Evolutionary conservation across 495 filamentous ascomycete species (phyloP).

Genomic region (Hyaloscypha bicolor): DNA sequence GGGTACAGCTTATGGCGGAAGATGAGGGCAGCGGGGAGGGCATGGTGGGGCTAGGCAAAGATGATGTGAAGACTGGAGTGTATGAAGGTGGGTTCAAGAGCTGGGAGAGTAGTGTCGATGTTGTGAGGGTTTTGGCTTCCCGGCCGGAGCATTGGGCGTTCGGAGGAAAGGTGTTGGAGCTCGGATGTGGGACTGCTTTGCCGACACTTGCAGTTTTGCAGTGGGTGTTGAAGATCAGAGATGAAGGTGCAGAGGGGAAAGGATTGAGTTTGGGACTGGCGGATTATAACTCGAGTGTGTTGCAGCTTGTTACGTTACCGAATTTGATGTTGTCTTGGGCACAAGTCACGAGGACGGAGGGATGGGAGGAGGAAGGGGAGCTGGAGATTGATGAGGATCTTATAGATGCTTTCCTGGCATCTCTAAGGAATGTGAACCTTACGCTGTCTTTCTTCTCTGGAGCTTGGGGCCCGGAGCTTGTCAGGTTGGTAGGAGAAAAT

Average conservation of each 20-base stretch:
- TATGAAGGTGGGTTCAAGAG: slow-evolving; percentile 99
- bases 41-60: slow-evolving; percentile 63
- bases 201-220: slow-evolving; percentile 80
- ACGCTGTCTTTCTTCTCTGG: slow-evolving; percentile 77
- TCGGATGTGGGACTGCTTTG: slow-evolving; percentile 89
- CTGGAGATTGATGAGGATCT: slow-evolving; percentile 72
- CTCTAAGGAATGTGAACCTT: slow-evolving; percentile 59
- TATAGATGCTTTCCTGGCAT: slow-evolving; percentile 58
- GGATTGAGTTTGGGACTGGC: slow-evolving; percentile 68
- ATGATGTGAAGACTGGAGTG: slow-evolving; percentile 85
- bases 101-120: slow-evolving; percentile 93
- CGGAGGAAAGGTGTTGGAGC: slow-evolving; percentile 44
- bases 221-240: slow-evolving; percentile 38
- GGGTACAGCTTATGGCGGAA: slow-evolving; percentile 92
- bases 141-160: slow-evolving; percentile 23
- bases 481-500: slow-evolving; percentile 52
- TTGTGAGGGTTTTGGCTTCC: slow-evolving; percentile 75
- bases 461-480: slow-evolving; percentile 74
- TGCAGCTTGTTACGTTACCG: slow-evolving; percentile 84
- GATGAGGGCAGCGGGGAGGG: slow-evolving; percentile 51
- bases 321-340: slow-evolving; percentile 87
- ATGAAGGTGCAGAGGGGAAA: not conserved
- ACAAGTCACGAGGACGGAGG: slow-evolving; percentile 30
- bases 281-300: slow-evolving; percentile 87
- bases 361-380: slow-evolving; percentile 59